phyloP scores from a whole-genome alignment of 192 early-diverging fungal species.

The Spizellomyces sp. region DNA sequence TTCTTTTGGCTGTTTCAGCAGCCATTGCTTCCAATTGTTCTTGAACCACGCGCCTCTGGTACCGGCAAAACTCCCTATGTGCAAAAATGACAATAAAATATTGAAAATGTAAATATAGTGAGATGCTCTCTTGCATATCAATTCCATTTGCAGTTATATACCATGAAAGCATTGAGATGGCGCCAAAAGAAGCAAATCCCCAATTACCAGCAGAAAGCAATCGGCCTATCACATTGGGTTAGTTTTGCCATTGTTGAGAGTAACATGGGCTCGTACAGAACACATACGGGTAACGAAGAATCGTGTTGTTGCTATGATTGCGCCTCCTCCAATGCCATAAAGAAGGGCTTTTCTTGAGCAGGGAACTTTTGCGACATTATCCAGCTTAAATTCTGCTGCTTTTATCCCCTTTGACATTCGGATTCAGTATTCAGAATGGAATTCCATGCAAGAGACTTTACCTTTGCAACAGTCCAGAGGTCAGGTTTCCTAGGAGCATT shows the following conservation, averaged over 20 bases:
- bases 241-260: neutral
- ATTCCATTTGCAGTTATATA: neutral
- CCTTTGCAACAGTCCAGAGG: slow-evolving; percentile 16
- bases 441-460: neutral
- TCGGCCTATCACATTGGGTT: slow-evolving; percentile 1
- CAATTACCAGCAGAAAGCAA: slow-evolving; percentile 28
- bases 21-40: slow-evolving; percentile 30
- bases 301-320: neutral
- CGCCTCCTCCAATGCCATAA: slow-evolving; percentile 25
- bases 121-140: neutral
- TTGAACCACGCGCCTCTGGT: slow-evolving; percentile 25
- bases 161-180: slow-evolving; percentile 25
- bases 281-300: neutral
- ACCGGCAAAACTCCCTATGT: slow-evolving; percentile 33
- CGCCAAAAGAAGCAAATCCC: slow-evolving; percentile 30
- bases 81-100: neutral
- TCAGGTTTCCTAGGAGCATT: slow-evolving; percentile 12
- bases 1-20: neutral
- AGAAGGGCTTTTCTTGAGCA: slow-evolving; percentile 26
- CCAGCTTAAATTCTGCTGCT: slow-evolving; percentile 28
- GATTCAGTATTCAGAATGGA: neutral
- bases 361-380: slow-evolving; percentile 25
- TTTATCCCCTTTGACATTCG: slow-evolving; percentile 9
- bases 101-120: neutral
- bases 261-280: too few relatives aligned